Percentiles rank a stretch among this genome's conserved stretches.
Evolutionary conservation across 2,329 filamentous ascomycete species (phyloP).

Genomic region (Pseudocercospora pini-densiflorae): DNA sequence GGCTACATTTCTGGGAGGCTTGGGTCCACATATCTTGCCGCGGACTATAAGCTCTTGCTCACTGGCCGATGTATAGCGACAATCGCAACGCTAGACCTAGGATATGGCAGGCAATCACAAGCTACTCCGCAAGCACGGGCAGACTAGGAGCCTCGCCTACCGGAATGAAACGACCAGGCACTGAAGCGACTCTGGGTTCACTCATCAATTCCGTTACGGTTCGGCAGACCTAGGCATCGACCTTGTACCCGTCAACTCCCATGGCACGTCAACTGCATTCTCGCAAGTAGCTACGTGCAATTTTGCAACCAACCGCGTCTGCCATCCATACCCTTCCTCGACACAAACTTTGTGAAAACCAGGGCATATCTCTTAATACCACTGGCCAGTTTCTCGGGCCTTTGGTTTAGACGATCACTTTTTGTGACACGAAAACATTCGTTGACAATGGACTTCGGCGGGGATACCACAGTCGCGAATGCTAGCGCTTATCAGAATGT

Average conservation of each 20-base stretch:
- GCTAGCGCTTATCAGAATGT: background rate
- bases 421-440: background rate
- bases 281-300: background rate
- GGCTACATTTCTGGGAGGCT: background rate
- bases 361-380: constrained; percentile 2
- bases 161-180: background rate
- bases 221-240: background rate
- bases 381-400: background rate
- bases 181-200: background rate
- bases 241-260: background rate
- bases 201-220: background rate
- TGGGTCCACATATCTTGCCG: background rate
- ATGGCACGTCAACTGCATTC: background rate
- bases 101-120: constrained; percentile 5
- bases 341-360: background rate
- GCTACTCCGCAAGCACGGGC: constrained; percentile 1
- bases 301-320: background rate
- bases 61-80: background rate
- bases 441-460: background rate
- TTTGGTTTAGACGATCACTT: background rate
- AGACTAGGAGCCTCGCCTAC: constrained; percentile 7
- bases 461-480: background rate
- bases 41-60: background rate
- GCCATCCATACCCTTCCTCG: background rate
- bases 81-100: background rate